A percentile compares a stretch with the other conserved stretches of the same genome.
Conservation (phyloP, 176 grass and related monocot species). For the Cymbopogon citratus region DNA sequence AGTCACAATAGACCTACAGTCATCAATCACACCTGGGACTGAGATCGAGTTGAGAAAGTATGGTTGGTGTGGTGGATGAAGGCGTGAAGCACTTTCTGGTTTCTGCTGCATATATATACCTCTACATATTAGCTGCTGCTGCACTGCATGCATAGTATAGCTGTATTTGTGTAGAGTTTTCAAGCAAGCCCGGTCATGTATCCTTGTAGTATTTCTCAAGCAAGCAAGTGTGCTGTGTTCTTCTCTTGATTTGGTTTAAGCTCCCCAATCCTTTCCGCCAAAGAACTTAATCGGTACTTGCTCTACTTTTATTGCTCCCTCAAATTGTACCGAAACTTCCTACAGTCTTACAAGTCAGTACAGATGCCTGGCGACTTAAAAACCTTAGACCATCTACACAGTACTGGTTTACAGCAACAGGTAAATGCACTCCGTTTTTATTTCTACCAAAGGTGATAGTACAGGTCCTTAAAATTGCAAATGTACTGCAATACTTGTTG, state of each 20-base stretch:
- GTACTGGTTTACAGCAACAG: background rate
- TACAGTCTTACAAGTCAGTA: slow-evolving; percentile 7
- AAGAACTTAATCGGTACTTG: background rate
- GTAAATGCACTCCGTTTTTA: background rate
- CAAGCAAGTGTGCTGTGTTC: background rate
- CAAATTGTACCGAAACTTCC: background rate
- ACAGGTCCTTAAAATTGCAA: background rate
- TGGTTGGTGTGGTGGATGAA: background rate
- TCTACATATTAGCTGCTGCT: background rate
- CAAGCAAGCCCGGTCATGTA: slow-evolving; percentile 19
- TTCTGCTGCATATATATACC: background rate
- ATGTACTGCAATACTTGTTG: background rate
- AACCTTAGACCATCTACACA: background rate
- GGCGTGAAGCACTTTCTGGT: background rate
- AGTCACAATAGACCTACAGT: too few species aligned
- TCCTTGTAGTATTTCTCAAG: slow-evolving; percentile 28
- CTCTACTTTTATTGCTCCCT: background rate
- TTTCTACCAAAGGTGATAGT: background rate
- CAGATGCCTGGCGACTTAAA: background rate
- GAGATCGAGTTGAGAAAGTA: background rate
- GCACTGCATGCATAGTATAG: background rate
- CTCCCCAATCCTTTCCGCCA: background rate
- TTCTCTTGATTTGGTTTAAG: background rate
- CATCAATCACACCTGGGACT: background rate
- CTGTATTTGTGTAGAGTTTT: background rate